Conservation (phyloP, 257 asterid genomes). For the Paulownia fortunei region DNA sequence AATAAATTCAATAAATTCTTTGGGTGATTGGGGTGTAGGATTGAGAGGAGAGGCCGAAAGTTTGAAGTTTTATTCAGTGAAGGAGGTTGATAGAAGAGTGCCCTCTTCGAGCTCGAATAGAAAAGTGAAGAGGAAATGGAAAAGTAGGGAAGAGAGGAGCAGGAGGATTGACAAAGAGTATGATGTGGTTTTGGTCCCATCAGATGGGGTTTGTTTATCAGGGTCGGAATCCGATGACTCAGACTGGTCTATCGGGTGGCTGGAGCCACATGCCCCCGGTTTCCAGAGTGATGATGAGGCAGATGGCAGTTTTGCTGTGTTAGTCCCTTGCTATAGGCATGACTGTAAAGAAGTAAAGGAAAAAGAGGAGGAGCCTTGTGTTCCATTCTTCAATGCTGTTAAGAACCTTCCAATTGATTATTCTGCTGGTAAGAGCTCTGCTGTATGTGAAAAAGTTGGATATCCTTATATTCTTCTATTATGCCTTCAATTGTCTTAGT, state of each 20-base stretch:
- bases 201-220: conserved; percentile 87
- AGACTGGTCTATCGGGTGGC: conserved; percentile 99
- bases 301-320: conserved; percentile 84
- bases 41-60: conserved; percentile 68
- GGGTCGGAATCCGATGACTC: conserved; percentile 97
- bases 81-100: conserved; percentile 51
- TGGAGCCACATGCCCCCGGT: conserved; percentile 88
- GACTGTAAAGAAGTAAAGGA: conserved; percentile 44
- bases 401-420: conserved; percentile 58
- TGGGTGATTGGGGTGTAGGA: conserved; percentile 82
- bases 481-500: neutral
- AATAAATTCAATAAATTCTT: conserved; percentile 62
- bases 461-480: conserved; percentile 7
- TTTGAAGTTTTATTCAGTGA: conserved; percentile 62
- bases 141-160: conserved; percentile 83
- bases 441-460: conserved; percentile 20
- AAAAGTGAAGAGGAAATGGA: conserved; percentile 80
- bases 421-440: conserved; percentile 63
- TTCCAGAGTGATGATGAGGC: conserved; percentile 79
- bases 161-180: conserved; percentile 72
- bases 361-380: conserved; percentile 45
- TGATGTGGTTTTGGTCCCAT: conserved; percentile 88
- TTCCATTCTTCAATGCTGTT: conserved; percentile 58
- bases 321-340: conserved; percentile 94
- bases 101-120: conserved; percentile 67